Conservation (phyloP, 805 yeast genomes). For the Cyberlindnera suaveolens region DNA sequence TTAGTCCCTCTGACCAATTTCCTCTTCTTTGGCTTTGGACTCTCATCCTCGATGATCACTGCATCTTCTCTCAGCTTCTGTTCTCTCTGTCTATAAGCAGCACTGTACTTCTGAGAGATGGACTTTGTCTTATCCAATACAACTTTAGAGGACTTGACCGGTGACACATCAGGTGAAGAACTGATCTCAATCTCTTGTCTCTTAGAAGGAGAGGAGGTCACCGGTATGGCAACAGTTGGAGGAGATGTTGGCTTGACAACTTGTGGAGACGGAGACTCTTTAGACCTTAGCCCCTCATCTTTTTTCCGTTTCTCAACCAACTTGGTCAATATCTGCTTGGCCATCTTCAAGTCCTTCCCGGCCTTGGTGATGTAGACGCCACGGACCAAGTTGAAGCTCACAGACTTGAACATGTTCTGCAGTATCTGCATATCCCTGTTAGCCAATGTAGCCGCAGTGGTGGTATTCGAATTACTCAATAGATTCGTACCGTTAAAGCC, state of each 20-base stretch:
- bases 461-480: constrained; percentile 5
- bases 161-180: constrained; percentile 24
- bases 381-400: constrained; percentile 29
- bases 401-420: constrained; percentile 26
- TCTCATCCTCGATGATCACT: neutral
- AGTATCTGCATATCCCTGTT: constrained; percentile 20
- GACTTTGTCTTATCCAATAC: constrained; percentile 30
- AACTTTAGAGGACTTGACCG: constrained; percentile 31
- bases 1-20: constrained; percentile 34
- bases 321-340: constrained; percentile 27
- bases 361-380: constrained; percentile 35
- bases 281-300: no score
- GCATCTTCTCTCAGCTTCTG: constrained; percentile 1
- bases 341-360: constrained; percentile 25
- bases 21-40: constrained; percentile 27
- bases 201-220: neutral
- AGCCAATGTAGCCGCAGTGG: constrained; percentile 7
- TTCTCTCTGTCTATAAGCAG: constrained; percentile 14
- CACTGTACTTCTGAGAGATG: constrained; percentile 30
- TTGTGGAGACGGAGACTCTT: neutral
- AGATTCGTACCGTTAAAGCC: constrained; percentile 30
- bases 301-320: constrained; percentile 23
- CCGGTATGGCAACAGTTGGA: neutral
- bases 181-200: constrained; percentile 13
- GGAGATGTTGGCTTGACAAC: neutral